A percentile compares a stretch with the other conserved stretches of the same genome.
Evolutionary conservation across 208 protist species (phyloP).

Genomic region (Trypanosoma mega): DNA sequence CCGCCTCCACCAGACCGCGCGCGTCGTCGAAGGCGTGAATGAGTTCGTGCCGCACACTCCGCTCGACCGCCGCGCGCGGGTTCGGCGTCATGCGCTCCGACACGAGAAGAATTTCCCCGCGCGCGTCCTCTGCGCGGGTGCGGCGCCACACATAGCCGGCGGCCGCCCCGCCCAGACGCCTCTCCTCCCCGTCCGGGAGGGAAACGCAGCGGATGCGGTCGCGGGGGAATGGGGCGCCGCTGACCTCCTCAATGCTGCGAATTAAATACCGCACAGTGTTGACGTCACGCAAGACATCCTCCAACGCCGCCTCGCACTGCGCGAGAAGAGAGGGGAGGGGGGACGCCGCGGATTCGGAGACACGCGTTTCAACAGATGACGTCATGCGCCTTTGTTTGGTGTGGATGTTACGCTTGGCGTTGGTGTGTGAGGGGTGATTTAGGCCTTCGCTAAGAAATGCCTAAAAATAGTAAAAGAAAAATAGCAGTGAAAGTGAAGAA

Average conservation of each 20-base stretch:
- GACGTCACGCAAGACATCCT: conserved; percentile 67
- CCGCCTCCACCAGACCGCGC: conserved; percentile 79
- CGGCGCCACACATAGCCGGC: conserved; percentile 85
- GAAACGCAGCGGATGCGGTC: conserved; percentile 80
- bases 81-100: conserved; percentile 47
- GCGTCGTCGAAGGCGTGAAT: conserved; percentile 95
- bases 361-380: too few relatives aligned
- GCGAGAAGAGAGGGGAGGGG: conserved; percentile 36
- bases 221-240: conserved; percentile 41
- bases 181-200: neutral
- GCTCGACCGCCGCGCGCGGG: conserved; percentile 39
- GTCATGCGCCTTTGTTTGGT: too few relatives aligned
- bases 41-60: conserved; percentile 92
- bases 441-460: too few relatives aligned
- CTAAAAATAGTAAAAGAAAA: neutral
- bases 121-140: conserved; percentile 46
- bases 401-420: too few relatives aligned
- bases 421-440: neutral
- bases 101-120: conserved; percentile 75
- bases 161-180: conserved; percentile 24
- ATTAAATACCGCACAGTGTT: conserved; percentile 90
- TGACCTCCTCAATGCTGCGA: conserved; percentile 69
- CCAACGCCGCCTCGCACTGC: conserved; percentile 64
- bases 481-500: neutral
- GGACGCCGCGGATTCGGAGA: neutral